A percentile compares a stretch with the other conserved stretches of the same genome.
Evolutionary conservation across 2,329 filamentous ascomycete species (phyloP).

Genomic region (Sporothrix curviconia): DNA sequence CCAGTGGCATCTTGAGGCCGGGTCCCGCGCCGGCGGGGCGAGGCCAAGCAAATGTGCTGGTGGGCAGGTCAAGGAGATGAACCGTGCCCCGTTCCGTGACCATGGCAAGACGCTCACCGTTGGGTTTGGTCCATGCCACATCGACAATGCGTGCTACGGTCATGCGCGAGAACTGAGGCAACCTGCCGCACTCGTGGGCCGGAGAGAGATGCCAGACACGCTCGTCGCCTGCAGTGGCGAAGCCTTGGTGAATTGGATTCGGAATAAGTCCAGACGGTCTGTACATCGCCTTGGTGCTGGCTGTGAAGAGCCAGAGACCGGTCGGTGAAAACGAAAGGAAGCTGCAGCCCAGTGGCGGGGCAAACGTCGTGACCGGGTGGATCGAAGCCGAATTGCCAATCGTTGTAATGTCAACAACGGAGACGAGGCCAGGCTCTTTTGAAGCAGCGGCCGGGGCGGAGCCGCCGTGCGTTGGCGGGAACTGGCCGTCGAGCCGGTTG

Average conservation of each 20-base stretch:
- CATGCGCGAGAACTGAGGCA: constrained; percentile 81
- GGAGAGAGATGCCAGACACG: constrained; percentile 34
- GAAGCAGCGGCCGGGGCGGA: constrained; percentile 45
- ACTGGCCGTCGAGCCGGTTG: constrained; percentile 50
- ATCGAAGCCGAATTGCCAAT: constrained; percentile 47
- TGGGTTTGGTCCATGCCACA: constrained; percentile 76
- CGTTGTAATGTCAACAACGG: constrained; percentile 63
- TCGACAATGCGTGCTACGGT: constrained; percentile 88
- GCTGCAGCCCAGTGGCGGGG: constrained; percentile 67
- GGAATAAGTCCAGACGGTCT: constrained; percentile 73
- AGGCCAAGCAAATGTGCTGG: constrained; percentile 83
- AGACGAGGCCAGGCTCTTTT: constrained; percentile 67
- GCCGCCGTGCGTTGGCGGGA: constrained; percentile 69
- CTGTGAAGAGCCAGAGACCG: constrained; percentile 68
- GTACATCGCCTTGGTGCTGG: constrained; percentile 75
- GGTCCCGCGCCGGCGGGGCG: constrained; percentile 49
- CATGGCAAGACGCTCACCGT: constrained; percentile 77
- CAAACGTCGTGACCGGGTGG: constrained; percentile 65
- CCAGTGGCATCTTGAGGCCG: constrained; percentile 33
- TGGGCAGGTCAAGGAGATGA: constrained; percentile 82
- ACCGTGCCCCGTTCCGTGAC: constrained; percentile 93
- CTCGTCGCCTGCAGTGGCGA: constrained; percentile 50
- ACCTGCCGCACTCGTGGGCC: constrained; percentile 70
- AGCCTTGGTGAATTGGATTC: constrained; percentile 55
- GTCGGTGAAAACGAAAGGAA: constrained; percentile 72